A percentile compares a stretch with the other conserved stretches of the same genome.
Conservation (phyloP, 192 early-diverging fungal genomes). For the Martensiomyces pterosporus region DNA sequence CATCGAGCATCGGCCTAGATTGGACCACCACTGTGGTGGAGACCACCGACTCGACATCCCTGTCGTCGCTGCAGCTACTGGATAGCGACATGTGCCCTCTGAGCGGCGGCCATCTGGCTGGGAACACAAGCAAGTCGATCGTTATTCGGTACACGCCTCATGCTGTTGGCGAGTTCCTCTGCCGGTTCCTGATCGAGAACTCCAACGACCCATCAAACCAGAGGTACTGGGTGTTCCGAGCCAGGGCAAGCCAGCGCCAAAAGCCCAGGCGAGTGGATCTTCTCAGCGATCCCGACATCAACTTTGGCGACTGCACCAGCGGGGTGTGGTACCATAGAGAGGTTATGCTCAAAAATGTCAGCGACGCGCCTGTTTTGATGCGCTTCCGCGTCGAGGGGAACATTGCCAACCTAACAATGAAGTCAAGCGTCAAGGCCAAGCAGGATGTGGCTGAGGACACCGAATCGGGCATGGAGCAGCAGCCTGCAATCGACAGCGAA, state of each 20-base stretch:
- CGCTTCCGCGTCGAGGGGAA: slow-evolving; percentile 57
- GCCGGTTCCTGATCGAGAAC: slow-evolving; percentile 88
- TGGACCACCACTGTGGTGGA: slow-evolving; percentile 60
- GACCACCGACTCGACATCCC: slow-evolving; percentile 18
- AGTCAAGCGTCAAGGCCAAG: too few species aligned
- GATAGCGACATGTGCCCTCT: slow-evolving; percentile 9
- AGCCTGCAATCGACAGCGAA: too few species aligned
- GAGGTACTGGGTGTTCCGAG: slow-evolving; percentile 75
- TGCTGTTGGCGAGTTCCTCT: slow-evolving; percentile 86
- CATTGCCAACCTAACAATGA: slow-evolving; percentile 22
- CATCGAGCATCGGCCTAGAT: slow-evolving; percentile 86
- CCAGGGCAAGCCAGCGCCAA: slow-evolving; percentile 67
- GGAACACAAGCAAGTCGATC: slow-evolving; percentile 66
- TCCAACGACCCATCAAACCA: slow-evolving; percentile 81
- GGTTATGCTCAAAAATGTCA: slow-evolving; percentile 76
- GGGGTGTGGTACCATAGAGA: slow-evolving; percentile 82
- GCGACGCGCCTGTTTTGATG: slow-evolving; percentile 70
- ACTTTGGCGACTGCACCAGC: slow-evolving; percentile 92
- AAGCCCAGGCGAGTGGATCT: slow-evolving; percentile 60
- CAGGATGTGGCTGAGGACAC: too few species aligned
- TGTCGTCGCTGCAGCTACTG: slow-evolving; percentile 22
- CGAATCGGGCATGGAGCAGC: too few species aligned
- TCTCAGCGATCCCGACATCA: slow-evolving; percentile 62
- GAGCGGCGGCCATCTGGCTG: slow-evolving; percentile 53
- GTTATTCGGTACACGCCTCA: slow-evolving; percentile 81